These are phyloP conservation scores for Rhodotorula taiwanensis DNA, from an alignment of 768 basidiomycete genomes.

Conservation along the genomic window DNA sequence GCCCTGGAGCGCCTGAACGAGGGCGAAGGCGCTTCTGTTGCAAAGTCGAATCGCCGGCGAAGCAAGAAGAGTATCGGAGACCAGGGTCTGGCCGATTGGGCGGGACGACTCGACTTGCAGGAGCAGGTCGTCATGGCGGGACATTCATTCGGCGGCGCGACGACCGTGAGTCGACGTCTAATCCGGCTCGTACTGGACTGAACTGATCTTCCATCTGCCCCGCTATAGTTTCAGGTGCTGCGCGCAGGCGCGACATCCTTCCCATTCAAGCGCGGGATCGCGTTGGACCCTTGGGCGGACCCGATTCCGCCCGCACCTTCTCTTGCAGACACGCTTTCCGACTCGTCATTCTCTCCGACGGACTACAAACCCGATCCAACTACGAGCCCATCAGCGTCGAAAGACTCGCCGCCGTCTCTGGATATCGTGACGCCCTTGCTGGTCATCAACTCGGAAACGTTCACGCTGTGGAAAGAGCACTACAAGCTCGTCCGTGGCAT, in stretches of 20 bases:
- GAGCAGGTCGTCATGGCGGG: constrained; percentile 50
- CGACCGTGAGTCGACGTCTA: constrained; percentile 53
- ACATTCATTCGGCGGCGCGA: constrained; percentile 57
- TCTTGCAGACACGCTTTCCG: too few species aligned
- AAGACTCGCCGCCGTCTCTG: background rate
- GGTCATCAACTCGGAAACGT: constrained; percentile 46
- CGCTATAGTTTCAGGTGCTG: constrained; percentile 23
- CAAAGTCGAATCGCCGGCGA: constrained; percentile 48
- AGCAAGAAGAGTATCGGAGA: constrained; percentile 46
- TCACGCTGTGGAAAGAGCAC: constrained; percentile 45
- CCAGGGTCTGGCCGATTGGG: constrained; percentile 38
- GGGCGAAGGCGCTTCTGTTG: constrained; percentile 45
- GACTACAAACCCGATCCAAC: too few species aligned
- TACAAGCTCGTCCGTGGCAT: constrained; percentile 35
- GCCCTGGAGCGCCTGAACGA: constrained; percentile 55
- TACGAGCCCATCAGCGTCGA: too few species aligned
- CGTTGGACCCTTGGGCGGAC: constrained; percentile 80
- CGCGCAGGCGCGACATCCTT: constrained; percentile 47
- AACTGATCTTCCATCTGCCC: too few species aligned
- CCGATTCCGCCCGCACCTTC: constrained; percentile 45
- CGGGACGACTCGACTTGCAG: constrained; percentile 37
- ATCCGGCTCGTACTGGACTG: too few species aligned
- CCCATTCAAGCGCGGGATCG: constrained; percentile 56
- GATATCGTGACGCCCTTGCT: constrained; percentile 40
- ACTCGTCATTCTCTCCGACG: too few species aligned